These are phyloP conservation scores for Arthrinium phaeospermum DNA, from an alignment of 2,329 filamentous ascomycete genomes.

Conservation along the genomic window DNA sequence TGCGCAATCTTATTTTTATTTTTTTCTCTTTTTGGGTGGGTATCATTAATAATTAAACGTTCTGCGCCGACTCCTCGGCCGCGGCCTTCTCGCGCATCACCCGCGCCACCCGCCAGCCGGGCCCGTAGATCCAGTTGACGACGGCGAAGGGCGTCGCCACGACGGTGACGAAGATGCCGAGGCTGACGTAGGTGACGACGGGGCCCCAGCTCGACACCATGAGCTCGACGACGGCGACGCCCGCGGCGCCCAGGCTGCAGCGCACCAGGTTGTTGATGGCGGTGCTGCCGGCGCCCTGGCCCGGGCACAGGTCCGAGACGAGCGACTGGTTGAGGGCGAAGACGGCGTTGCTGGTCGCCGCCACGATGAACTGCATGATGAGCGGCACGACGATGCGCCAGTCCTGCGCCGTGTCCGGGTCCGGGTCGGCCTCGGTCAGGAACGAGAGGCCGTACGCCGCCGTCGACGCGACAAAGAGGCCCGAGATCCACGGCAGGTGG, in stretches of 20 bases:
- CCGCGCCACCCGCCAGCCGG: background rate
- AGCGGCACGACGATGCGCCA: constrained; percentile 36
- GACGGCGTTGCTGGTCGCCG: constrained; percentile 43
- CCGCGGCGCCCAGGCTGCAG: constrained; percentile 37
- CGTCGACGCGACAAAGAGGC: constrained; percentile 42
- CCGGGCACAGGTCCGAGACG: constrained; percentile 40
- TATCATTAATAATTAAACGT: background rate
- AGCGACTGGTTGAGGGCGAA: constrained; percentile 43
- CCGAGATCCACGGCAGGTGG: constrained; percentile 46
- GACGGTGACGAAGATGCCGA: constrained; percentile 6
- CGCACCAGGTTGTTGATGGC: constrained; percentile 43
- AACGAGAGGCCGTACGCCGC: constrained; percentile 44
- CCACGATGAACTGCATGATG: constrained; percentile 41
- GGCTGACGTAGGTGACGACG: constrained; percentile 25
- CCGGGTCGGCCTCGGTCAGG: constrained; percentile 18
- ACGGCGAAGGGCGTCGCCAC: background rate
- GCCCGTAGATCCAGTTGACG: background rate
- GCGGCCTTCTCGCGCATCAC: background rate
- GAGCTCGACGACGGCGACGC: constrained; percentile 31
- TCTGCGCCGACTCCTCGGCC: background rate
- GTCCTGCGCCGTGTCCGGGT: constrained; percentile 24
- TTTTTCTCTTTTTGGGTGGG: background rate
- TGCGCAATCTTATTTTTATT: background rate
- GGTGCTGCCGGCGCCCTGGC: constrained; percentile 38
- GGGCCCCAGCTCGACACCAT: constrained; percentile 26